Base-by-base conservation (phyloP, 768 basidiomycete genomes). In the Leccinum variicolor region DNA sequence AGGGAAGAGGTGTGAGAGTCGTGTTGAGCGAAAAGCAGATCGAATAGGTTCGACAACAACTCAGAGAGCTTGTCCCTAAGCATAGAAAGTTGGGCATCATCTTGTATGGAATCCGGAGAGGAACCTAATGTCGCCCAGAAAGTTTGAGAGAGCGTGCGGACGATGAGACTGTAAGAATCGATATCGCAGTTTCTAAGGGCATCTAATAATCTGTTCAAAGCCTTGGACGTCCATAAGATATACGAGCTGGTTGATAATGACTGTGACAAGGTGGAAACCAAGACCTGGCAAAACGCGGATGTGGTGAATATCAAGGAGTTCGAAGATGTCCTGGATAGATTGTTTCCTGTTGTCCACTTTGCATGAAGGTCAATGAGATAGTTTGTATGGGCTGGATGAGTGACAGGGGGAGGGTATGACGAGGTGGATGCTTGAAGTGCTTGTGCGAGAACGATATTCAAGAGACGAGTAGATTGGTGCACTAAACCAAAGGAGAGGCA, bases 311-410 rank as follows among this genome's bases (percentile, higher is more conserved):
- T 39, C 6, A 26, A 54, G 7, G 50, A 19, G 6, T 23, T 47
- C 11, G 50, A 41, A 50, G 59, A 34, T 43, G 55, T 11, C 3
- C 31, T 43, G 25, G 57, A 43, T 2, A 46, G 26, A 19, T 45
- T 57, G 21, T 64, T 62, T 50, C 62, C 54, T 17, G 49, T 53
- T 50, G 49, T 68, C 77, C 83, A 84, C 45, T 64, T 68, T n/a
- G 66, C 62, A 46, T 71, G 71, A 28, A 84, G 72, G 47, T 80
- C 76, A 15, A 76, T 58, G 41, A 86, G 75, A 63, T 80, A 84
- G 50, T 70, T 71, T 13, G 72, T 68, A 66, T 84, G 80, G 3
- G 75, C 72, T 3, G 80, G 75, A 53, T 83, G 79, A 17, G 73
- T 74, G 45, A 79, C 68, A 13, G 70, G 72, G 3, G 74, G 70